Evolutionary conservation across 345 rosid species (phyloP).

Genomic region (Pelargonium nanum): DNA sequence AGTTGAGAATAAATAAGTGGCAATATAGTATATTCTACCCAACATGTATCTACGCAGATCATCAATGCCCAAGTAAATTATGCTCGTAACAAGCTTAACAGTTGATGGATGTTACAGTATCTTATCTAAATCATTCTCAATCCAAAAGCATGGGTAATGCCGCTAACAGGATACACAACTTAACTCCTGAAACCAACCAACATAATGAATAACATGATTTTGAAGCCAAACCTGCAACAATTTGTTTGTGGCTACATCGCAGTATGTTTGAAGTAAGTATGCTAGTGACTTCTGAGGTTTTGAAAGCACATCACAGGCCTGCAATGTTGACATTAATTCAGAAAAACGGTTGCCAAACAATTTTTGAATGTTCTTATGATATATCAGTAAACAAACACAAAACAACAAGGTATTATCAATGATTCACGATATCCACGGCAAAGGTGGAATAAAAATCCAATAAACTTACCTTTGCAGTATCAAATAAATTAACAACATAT

Average conservation of each 20-base stretch:
- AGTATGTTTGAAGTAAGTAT: conserved; percentile 73
- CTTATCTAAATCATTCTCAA: not conserved
- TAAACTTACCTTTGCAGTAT: conserved; percentile 75
- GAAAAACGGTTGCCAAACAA: not conserved
- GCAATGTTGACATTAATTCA: conserved; percentile 18
- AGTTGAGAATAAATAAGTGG: conserved; percentile 6
- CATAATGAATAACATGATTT: not conserved
- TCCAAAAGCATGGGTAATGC: not conserved
- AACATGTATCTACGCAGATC: not conserved
- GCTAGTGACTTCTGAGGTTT: conserved; percentile 87
- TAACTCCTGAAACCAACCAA: not conserved
- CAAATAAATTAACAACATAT: conserved; percentile 82
- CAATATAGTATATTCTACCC: not conserved
- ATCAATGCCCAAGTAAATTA: not conserved
- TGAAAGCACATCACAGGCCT: conserved; percentile 81
- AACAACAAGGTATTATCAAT: not conserved
- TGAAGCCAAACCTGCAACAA: conserved; percentile 55
- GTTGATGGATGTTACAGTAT: not conserved
- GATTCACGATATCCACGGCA: not conserved
- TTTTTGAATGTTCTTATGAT: not conserved
- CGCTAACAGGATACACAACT: not conserved
- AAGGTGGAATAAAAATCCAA: no score
- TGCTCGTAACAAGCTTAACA: not conserved
- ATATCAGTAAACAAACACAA: not conserved
- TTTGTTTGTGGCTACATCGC: conserved; percentile 71